Evolutionary conservation across 2,329 filamentous ascomycete genomes (phyloP).

Genomic region (Didymella pinodella): DNA sequence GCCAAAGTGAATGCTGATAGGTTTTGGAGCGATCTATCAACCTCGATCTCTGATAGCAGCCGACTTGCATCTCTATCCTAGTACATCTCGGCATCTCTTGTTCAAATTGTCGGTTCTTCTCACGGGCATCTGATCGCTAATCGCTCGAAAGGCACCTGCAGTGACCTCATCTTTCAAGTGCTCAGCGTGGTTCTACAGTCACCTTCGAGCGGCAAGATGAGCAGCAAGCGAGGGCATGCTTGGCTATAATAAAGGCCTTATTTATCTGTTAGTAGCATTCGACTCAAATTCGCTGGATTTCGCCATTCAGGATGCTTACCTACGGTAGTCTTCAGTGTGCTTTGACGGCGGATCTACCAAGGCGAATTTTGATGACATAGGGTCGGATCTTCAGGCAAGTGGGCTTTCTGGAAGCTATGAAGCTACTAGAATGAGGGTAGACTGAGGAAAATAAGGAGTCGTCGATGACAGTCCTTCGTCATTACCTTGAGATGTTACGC

Average conservation of each 20-base stretch:
- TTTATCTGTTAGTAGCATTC: neutral
- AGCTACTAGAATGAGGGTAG: neutral
- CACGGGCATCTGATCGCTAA: neutral
- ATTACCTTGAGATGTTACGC: neutral
- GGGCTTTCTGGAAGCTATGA: neutral
- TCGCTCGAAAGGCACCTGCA: neutral
- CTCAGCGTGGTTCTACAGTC: neutral
- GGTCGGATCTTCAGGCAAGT: too few species aligned
- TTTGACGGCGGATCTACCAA: neutral
- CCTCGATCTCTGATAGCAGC: neutral
- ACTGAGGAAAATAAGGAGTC: neutral
- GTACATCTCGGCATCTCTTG: neutral
- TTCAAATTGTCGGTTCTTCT: neutral
- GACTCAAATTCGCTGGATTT: neutral
- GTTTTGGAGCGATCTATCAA: neutral
- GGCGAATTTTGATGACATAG: neutral
- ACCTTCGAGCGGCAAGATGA: neutral
- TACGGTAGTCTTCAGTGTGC: neutral
- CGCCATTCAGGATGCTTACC: neutral
- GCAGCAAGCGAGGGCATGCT: neutral
- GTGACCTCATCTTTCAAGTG: neutral
- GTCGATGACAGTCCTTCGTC: neutral
- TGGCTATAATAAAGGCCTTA: neutral
- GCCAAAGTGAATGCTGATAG: neutral
- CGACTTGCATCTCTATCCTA: neutral